Conservation (phyloP, 2,329 filamentous ascomycete species). For the Monosporascus ibericus region DNA sequence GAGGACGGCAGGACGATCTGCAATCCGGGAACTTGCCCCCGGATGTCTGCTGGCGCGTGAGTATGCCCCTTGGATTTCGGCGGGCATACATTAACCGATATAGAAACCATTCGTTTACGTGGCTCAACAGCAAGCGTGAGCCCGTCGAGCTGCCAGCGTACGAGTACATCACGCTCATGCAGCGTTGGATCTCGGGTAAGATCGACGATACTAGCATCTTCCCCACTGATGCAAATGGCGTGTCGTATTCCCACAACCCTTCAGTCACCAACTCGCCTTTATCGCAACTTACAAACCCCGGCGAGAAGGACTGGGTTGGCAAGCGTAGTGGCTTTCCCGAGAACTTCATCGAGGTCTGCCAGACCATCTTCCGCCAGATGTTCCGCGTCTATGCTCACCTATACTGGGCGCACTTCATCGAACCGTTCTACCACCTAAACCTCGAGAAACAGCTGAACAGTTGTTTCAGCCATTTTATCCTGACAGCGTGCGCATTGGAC, state of each 20-base stretch:
- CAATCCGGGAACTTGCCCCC: conserved; percentile 76
- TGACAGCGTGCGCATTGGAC: conserved; percentile 72
- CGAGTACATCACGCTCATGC: conserved; percentile 92
- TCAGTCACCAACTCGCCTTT: conserved; percentile 53
- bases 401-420: conserved; percentile 91
- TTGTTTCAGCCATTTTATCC: conserved; percentile 79
- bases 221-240: conserved; percentile 72
- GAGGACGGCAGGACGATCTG: conserved; percentile 73
- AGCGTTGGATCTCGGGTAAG: conserved; percentile 96
- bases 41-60: conserved; percentile 91
- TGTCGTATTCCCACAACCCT: conserved; percentile 60
- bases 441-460: conserved; percentile 78
- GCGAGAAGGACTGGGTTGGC: conserved; percentile 73
- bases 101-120: conserved; percentile 91
- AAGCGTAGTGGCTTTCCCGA: conserved; percentile 89
- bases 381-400: conserved; percentile 97
- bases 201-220: conserved; percentile 87
- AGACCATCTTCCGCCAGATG: conserved; percentile 95
- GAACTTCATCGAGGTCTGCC: conserved; percentile 83
- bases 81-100: conserved; percentile 1
- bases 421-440: conserved; percentile 79
- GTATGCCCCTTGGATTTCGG: conserved; percentile 30
- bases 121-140: conserved; percentile 82
- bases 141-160: conserved; percentile 88
- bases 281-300: conserved; percentile 53